Conservation (phyloP, 176 grass and related monocot genomes). For the Eremochloa ophiuroides region DNA sequence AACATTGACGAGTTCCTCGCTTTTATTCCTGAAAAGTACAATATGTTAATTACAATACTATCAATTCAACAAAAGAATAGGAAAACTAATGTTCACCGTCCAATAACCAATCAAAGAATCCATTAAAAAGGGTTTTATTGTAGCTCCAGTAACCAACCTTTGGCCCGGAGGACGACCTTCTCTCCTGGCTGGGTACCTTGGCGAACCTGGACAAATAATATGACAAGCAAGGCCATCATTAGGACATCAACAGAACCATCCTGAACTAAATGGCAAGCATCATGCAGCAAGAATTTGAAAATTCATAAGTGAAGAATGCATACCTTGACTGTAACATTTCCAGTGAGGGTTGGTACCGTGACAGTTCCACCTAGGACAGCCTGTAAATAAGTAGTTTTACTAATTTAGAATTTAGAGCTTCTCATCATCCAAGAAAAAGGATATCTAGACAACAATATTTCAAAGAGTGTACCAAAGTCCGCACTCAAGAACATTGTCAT, state of each 20-base stretch:
- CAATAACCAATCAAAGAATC: neutral
- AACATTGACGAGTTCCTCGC: slow-evolving; percentile 45
- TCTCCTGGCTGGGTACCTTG: slow-evolving; percentile 91
- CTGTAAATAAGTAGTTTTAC: slow-evolving; percentile 48
- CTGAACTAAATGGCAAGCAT: neutral
- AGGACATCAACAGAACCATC: neutral
- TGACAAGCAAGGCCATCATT: neutral
- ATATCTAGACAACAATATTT: neutral
- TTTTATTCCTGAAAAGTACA: slow-evolving; percentile 68
- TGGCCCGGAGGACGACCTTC: slow-evolving; percentile 76
- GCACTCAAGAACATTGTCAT: neutral
- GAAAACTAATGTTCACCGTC: neutral
- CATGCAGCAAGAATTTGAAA: neutral
- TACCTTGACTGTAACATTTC: slow-evolving; percentile 91
- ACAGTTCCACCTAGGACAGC: slow-evolving; percentile 81
- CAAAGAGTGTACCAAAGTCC: neutral
- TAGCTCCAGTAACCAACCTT: slow-evolving; percentile 51
- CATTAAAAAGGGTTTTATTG: neutral
- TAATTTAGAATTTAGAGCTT: slow-evolving; percentile 8
- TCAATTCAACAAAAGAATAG: neutral
- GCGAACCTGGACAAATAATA: slow-evolving; percentile 50
- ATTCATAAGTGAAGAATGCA: neutral
- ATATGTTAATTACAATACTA: neutral
- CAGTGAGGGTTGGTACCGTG: slow-evolving; percentile 76
- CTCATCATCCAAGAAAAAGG: neutral